These are phyloP conservation scores for Samsoniella hepiali DNA, from an alignment of 2,329 filamentous ascomycete genomes.

Conservation along the genomic window DNA sequence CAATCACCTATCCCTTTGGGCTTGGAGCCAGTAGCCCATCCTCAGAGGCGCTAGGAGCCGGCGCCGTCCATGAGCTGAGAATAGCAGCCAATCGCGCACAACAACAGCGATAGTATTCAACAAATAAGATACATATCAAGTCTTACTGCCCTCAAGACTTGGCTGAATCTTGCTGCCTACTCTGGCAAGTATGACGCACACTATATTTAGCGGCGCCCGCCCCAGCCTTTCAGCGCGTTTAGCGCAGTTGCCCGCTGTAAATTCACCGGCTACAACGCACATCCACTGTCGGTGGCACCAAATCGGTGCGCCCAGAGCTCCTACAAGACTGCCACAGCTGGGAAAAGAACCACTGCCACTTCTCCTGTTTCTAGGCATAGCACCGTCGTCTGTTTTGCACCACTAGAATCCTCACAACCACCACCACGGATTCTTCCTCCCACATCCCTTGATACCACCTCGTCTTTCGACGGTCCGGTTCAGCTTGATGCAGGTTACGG, in stretches of 20 bases:
- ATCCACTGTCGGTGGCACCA: background rate
- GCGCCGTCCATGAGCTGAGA: background rate
- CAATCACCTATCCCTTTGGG: constrained; percentile 2
- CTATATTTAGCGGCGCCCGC: background rate
- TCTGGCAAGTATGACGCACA: background rate
- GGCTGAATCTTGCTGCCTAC: background rate
- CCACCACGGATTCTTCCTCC: background rate
- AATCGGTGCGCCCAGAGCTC: background rate
- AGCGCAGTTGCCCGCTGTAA: background rate
- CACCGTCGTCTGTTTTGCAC: no score
- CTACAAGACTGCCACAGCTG: background rate
- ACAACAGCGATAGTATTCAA: background rate
- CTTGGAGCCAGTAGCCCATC: background rate
- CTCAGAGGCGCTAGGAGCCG: background rate
- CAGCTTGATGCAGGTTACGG: no score
- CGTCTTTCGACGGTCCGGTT: background rate
- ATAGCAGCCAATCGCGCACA: background rate
- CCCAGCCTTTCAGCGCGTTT: background rate
- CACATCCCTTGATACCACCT: background rate
- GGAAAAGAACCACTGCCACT: background rate
- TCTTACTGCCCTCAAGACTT: background rate
- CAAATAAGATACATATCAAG: background rate
- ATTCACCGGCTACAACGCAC: background rate
- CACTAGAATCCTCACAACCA: background rate
- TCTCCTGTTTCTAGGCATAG: no score